phyloP scores from a whole-genome alignment of 1,284 basidiomycete species.

The Porodaedalea pini region DNA sequence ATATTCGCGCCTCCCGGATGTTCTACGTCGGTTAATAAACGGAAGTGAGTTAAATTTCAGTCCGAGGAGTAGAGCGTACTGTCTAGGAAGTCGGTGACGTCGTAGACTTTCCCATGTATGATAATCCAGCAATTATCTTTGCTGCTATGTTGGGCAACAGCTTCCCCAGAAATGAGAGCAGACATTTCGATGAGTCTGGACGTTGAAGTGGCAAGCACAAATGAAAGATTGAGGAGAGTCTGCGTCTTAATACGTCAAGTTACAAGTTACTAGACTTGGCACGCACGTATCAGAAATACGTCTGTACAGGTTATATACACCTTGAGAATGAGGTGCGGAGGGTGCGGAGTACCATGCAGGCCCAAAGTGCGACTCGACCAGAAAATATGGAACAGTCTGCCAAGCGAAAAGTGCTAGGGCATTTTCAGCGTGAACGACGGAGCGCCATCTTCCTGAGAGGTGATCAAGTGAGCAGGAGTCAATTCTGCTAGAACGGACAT shows the following conservation, averaged over 20 bases:
- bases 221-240: neutral
- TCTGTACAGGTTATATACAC: neutral
- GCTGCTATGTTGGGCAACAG: slow-evolving; percentile 43
- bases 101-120: slow-evolving; percentile 69
- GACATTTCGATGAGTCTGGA: neutral
- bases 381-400: neutral
- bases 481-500: no score
- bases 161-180: slow-evolving; percentile 9
- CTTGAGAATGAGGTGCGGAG: neutral
- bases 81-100: slow-evolving; percentile 66
- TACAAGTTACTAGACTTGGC: no score
- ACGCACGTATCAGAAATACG: neutral
- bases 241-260: no score
- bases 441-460: no score
- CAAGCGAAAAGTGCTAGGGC: neutral
- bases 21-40: slow-evolving; percentile 8
- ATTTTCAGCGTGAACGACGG: neutral
- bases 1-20: slow-evolving; percentile 47
- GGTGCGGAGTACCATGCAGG: neutral
- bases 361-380: neutral
- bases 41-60: slow-evolving; percentile 3
- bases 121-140: slow-evolving; percentile 66
- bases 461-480: no score
- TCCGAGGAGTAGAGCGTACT: slow-evolving; percentile 42
- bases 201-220: neutral